A percentile compares a stretch with the other conserved stretches of the same genome.
These are phyloP conservation scores for Coemansia sp. DNA, from an alignment of 192 early-diverging fungal genomes.

Conservation along the genomic window DNA sequence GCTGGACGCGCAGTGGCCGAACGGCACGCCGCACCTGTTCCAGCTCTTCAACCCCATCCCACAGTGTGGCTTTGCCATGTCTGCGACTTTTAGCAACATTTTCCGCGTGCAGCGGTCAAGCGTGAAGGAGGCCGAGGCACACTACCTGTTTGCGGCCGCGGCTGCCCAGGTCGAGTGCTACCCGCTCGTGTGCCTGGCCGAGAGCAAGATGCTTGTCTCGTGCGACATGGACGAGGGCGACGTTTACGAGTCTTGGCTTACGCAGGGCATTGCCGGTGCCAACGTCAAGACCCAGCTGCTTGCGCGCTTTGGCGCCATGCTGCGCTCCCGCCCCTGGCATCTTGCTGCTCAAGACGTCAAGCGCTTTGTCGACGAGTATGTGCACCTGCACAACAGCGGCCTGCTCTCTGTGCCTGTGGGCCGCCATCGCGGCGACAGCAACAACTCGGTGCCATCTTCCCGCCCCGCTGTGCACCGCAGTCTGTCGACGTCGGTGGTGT, in stretches of 20 bases:
- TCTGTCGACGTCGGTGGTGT: slow-evolving; percentile 20
- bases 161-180: slow-evolving; percentile 37
- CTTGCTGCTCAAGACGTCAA: slow-evolving; percentile 22
- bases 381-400: slow-evolving; percentile 11
- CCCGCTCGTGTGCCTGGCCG: slow-evolving; percentile 39
- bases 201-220: slow-evolving; percentile 17
- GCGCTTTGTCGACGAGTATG: slow-evolving; percentile 25
- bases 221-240: slow-evolving; percentile 28
- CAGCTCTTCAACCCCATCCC: slow-evolving; percentile 39
- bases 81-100: slow-evolving; percentile 13
- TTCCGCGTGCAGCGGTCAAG: slow-evolving; percentile 24
- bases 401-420: not conserved
- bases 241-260: slow-evolving; percentile 26
- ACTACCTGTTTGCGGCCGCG: slow-evolving; percentile 36
- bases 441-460: not conserved
- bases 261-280: slow-evolving; percentile 20
- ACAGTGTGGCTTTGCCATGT: slow-evolving; percentile 32
- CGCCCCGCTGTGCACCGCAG: slow-evolving; percentile 16
- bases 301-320: slow-evolving; percentile 23
- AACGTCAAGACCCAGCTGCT: slow-evolving; percentile 26
- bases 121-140: slow-evolving; percentile 30
- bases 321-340: slow-evolving; percentile 19
- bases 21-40: slow-evolving; percentile 37
- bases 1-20: slow-evolving; percentile 21
- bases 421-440: slow-evolving; percentile 27